phyloP scores from a whole-genome alignment of 225 moss, liverwort and hornwort genomes.

The Physcomitrellopsis africana region DNA sequence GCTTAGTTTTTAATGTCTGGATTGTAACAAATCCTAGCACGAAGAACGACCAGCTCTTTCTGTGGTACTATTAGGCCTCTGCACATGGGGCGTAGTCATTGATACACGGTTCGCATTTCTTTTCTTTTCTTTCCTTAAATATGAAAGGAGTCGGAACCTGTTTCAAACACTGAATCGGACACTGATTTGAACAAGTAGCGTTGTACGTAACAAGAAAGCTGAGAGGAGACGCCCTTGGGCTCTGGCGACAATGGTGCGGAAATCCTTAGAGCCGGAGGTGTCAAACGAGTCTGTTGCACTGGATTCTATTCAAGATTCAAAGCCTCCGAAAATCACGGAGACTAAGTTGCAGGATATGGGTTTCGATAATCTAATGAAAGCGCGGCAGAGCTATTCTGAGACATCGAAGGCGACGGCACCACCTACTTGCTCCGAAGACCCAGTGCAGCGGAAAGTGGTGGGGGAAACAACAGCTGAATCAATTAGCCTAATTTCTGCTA shows the following conservation, averaged over 20 bases:
- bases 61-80: not conserved
- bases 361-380: conserved; percentile 37
- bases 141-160: conserved; percentile 52
- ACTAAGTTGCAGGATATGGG: conserved; percentile 36
- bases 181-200: not conserved
- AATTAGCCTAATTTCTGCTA: conserved; percentile 32
- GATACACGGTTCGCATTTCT: too few relatives aligned
- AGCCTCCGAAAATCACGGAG: conserved; percentile 19
- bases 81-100: not conserved
- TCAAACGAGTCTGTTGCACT: conserved; percentile 5
- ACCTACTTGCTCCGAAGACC: conserved; percentile 28
- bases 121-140: not conserved
- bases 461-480: conserved; percentile 47
- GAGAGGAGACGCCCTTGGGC: conserved; percentile 11
- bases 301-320: conserved; percentile 24
- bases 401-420: conserved; percentile 18
- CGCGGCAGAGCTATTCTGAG: conserved; percentile 32
- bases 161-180: conserved; percentile 17
- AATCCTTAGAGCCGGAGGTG: conserved; percentile 24
- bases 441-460: conserved; percentile 42
- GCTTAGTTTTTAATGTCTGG: not conserved
- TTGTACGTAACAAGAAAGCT: not conserved
- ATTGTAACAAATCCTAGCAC: not conserved
- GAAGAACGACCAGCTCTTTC: not conserved
- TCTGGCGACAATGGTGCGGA: conserved; percentile 40